phyloP scores from a whole-genome alignment of 2,329 filamentous ascomycete genomes.

The Aphanoascus verrucosus region DNA sequence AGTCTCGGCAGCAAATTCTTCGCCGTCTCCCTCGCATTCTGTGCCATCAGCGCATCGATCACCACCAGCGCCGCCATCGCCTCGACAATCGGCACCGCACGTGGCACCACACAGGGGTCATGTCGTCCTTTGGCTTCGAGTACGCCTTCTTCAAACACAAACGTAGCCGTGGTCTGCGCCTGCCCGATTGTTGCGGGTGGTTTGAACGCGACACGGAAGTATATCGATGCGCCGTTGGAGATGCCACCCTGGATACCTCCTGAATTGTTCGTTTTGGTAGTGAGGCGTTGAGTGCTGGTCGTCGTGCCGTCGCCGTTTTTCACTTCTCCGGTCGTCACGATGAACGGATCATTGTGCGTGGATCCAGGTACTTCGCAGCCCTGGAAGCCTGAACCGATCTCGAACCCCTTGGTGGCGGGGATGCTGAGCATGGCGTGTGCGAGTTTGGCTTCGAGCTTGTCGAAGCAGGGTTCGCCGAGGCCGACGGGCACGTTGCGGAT shows the following conservation, averaged over 20 bases:
- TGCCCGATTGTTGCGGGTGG: constrained; percentile 86
- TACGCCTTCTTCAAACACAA: constrained; percentile 63
- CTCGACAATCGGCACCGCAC: constrained; percentile 64
- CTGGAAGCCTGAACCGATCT: constrained; percentile 84
- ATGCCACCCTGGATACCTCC: constrained; percentile 94
- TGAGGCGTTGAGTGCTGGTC: constrained; percentile 47
- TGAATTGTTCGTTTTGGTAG: constrained; percentile 87
- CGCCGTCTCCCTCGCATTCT: constrained; percentile 53
- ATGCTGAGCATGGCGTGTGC: constrained; percentile 93
- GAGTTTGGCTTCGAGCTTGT: constrained; percentile 86
- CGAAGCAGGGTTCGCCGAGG: constrained; percentile 86
- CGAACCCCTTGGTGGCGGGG: constrained; percentile 89
- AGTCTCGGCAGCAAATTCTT: constrained; percentile 38
- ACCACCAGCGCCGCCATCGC: constrained; percentile 80
- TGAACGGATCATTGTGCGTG: constrained; percentile 83
- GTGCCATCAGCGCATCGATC: constrained; percentile 76
- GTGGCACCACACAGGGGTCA: constrained; percentile 83
- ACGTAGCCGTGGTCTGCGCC: constrained; percentile 72
- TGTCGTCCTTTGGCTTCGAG: constrained; percentile 88
- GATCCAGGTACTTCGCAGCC: constrained; percentile 79
- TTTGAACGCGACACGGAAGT: constrained; percentile 93
- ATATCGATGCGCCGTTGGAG: constrained; percentile 83
- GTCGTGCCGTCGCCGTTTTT: constrained; percentile 15
- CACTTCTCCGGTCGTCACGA: constrained; percentile 45
- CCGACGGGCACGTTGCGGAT: constrained; percentile 77